A percentile compares a stretch with the other conserved stretches of the same genome.
These are phyloP conservation scores for Yarrowia keelungensis DNA, from an alignment of 805 yeast species.

Conservation along the genomic window DNA sequence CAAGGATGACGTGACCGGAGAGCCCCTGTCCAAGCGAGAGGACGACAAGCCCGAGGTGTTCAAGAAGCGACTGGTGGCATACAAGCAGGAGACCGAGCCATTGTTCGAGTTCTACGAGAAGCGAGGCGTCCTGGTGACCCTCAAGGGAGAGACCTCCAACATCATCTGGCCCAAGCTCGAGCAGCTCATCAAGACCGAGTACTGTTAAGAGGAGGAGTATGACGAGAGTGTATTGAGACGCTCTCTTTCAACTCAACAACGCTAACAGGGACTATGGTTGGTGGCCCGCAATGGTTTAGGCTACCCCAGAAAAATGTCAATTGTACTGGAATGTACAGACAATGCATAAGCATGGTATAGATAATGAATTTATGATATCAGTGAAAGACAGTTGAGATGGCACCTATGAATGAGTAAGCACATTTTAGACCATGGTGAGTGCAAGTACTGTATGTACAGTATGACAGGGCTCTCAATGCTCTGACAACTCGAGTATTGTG, in stretches of 20 bases:
- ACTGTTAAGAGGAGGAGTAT: background rate
- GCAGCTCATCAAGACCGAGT: conserved; percentile 40
- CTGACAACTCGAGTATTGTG: too few species aligned
- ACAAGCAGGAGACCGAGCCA: conserved; percentile 66
- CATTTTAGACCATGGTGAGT: too few species aligned
- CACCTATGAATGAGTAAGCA: background rate
- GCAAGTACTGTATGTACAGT: too few species aligned
- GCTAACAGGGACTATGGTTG: conserved; percentile 15
- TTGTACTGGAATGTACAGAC: conserved; percentile 32
- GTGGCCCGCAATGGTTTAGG: background rate
- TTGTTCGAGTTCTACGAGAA: conserved; percentile 66
- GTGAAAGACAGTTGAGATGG: background rate
- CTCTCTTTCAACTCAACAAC: background rate
- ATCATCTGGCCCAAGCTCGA: conserved; percentile 76
- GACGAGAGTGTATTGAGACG: too few species aligned
- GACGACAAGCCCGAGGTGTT: conserved; percentile 83
- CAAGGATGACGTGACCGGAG: conserved; percentile 88
- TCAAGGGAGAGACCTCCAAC: conserved; percentile 83
- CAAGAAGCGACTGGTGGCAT: conserved; percentile 67
- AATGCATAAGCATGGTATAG: conserved; percentile 33
- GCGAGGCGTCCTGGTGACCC: conserved; percentile 59
- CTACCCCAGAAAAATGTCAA: conserved; percentile 2
- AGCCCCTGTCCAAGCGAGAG: conserved; percentile 74
- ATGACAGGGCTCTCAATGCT: too few species aligned
- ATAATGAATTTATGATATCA: conserved; percentile 27